These are phyloP conservation scores for Phalaenopsis equestris DNA, from an alignment of 106 monocot genomes.

Conservation along the genomic window DNA sequence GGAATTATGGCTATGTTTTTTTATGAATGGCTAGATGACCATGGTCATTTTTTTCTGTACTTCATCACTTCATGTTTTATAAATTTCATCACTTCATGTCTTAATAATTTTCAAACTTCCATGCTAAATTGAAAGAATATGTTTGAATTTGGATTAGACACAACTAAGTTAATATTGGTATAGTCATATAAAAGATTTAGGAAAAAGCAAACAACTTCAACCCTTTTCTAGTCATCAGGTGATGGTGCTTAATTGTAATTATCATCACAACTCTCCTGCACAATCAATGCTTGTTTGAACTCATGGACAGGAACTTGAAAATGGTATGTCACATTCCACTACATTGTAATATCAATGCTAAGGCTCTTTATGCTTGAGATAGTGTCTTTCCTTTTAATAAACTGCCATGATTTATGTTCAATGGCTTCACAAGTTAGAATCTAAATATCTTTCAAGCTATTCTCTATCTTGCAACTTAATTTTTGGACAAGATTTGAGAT, in stretches of 20 bases:
- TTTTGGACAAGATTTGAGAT: constrained; percentile 69
- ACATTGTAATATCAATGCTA: constrained; percentile 57
- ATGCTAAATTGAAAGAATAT: constrained; percentile 83
- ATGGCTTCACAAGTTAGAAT: constrained; percentile 38
- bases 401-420: constrained; percentile 50
- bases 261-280: constrained; percentile 67
- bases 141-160: constrained; percentile 60
- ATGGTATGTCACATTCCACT: constrained; percentile 86
- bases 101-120: constrained; percentile 23
- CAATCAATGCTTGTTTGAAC: constrained; percentile 61
- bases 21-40: no score
- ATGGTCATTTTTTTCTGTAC: no score
- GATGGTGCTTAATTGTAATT: constrained; percentile 86
- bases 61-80: no score
- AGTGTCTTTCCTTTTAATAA: constrained; percentile 63
- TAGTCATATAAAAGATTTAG: constrained; percentile 74
- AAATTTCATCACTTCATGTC: no score
- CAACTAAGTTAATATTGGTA: constrained; percentile 36
- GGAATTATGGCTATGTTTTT: no score
- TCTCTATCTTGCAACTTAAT: constrained; percentile 51
- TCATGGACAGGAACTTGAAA: constrained; percentile 74
- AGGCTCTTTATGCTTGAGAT: constrained; percentile 36
- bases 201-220: constrained; percentile 67
- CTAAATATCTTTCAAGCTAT: constrained; percentile 47
- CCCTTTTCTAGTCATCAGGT: constrained; percentile 77